A percentile compares a stretch with the other conserved stretches of the same genome.
Evolutionary conservation across 1,284 basidiomycete species (phyloP).

Genomic region (Austroboletus olivaceoglutinosus): DNA sequence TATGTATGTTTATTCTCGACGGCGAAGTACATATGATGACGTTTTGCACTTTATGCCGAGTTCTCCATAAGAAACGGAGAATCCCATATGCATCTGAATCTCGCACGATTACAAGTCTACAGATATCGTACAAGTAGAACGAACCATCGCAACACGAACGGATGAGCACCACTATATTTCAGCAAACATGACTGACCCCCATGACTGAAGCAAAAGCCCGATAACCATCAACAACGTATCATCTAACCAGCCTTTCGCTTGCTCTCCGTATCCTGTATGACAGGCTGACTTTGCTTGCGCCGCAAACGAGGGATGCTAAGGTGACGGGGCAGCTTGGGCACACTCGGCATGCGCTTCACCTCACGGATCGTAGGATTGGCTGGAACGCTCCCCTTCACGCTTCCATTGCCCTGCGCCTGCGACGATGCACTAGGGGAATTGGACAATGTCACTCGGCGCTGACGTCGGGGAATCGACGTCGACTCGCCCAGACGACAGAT

Average conservation of each 20-base stretch:
- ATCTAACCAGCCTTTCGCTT: not conserved
- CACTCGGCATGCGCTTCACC: conserved; percentile 20
- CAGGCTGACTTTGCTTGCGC: conserved; percentile 25
- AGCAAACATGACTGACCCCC: not conserved
- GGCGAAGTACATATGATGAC: no score
- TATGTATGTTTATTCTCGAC: not conserved
- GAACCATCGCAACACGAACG: not conserved
- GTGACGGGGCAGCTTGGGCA: conserved; percentile 27
- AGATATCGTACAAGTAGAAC: not conserved
- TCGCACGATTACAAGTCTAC: not conserved
- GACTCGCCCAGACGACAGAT: not conserved
- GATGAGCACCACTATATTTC: not conserved
- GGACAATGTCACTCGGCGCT: conserved; percentile 25
- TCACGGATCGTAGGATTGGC: not conserved
- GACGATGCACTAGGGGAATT: conserved; percentile 11
- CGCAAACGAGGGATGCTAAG: conserved; percentile 31
- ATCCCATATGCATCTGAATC: not conserved
- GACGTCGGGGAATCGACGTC: conserved; percentile 3
- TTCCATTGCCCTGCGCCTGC: not conserved
- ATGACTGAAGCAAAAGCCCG: not conserved
- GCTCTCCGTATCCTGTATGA: conserved; percentile 1
- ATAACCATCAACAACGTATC: not conserved
- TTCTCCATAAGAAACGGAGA: no score
- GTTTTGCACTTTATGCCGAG: no score
- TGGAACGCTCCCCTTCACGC: not conserved